Conservation (phyloP, 2,329 filamentous ascomycete genomes). For the Nemania bipapillata region DNA sequence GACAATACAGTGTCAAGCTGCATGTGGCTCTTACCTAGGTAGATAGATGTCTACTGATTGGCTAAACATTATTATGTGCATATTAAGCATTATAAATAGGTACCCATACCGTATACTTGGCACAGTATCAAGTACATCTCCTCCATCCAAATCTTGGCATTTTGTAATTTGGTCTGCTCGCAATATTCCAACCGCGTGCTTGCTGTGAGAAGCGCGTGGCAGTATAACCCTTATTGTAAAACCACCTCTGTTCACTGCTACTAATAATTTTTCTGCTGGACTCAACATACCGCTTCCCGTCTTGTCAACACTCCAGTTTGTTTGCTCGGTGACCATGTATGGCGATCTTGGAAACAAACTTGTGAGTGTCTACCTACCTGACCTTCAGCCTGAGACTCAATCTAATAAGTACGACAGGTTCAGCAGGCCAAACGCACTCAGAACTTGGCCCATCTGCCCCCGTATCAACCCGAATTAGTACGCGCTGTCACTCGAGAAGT, state of each 20-base stretch:
- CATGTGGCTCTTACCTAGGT: too few relatives aligned
- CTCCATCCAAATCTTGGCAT: too few relatives aligned
- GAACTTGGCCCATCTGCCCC: slow-evolving; percentile 83
- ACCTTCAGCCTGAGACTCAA: slow-evolving; percentile 13
- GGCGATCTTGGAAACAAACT: slow-evolving; percentile 88
- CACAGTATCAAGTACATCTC: too few relatives aligned
- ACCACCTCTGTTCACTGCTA: not conserved
- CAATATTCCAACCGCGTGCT: not conserved
- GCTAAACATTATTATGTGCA: too few relatives aligned
- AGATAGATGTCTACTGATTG: too few relatives aligned
- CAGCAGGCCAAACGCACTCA: slow-evolving; percentile 96
- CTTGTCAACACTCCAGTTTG: not conserved
- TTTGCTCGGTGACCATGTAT: slow-evolving; percentile 70
- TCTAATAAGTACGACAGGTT: slow-evolving; percentile 66
- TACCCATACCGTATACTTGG: too few relatives aligned
- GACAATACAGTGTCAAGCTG: too few relatives aligned
- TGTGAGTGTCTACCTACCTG: slow-evolving; percentile 59
- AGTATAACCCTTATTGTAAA: not conserved
- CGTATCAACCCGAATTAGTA: slow-evolving; percentile 92
- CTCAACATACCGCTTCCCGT: not conserved
- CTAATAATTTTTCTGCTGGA: not conserved
- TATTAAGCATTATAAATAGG: too few relatives aligned
- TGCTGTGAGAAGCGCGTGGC: slow-evolving; percentile 6
- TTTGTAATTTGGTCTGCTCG: too few relatives aligned
- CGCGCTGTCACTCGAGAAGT: slow-evolving; percentile 90